phyloP scores from a whole-genome alignment of 352 stramenopile species.

The Phytophthora pini region DNA sequence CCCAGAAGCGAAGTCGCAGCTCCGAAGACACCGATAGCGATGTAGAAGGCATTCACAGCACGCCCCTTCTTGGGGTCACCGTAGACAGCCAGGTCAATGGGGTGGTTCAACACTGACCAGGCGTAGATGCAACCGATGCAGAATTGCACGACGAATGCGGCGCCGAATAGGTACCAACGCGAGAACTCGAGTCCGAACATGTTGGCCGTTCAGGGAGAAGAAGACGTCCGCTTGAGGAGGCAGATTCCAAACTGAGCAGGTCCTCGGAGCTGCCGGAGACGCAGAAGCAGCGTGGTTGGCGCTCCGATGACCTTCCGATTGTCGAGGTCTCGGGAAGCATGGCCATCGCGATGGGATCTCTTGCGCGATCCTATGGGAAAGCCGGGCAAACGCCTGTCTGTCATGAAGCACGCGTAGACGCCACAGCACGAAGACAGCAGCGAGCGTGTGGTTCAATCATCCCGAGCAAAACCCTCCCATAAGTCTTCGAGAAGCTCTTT shows the following conservation, averaged over 20 bases:
- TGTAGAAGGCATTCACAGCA: slow-evolving; percentile 78
- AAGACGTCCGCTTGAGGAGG: slow-evolving; percentile 17
- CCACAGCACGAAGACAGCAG: slow-evolving; percentile 13
- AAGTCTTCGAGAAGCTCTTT: slow-evolving; percentile 13
- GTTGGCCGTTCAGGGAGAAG: slow-evolving; percentile 2
- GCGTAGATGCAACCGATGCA: slow-evolving; percentile 77
- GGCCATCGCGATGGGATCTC: slow-evolving; percentile 21
- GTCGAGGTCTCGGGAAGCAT: slow-evolving; percentile 19
- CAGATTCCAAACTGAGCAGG: slow-evolving; percentile 37
- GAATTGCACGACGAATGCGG: slow-evolving; percentile 70
- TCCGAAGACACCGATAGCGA: slow-evolving; percentile 64
- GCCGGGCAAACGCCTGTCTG: slow-evolving; percentile 30
- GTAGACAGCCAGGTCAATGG: slow-evolving; percentile 63
- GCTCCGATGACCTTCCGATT: slow-evolving; percentile 15
- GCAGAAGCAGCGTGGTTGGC: slow-evolving; percentile 19
- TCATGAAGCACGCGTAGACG: slow-evolving; percentile 22
- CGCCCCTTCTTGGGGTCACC: slow-evolving; percentile 50
- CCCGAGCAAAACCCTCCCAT: slow-evolving; percentile 14
- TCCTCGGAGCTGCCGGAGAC: neutral
- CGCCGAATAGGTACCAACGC: slow-evolving; percentile 73
- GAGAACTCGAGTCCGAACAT: slow-evolving; percentile 38
- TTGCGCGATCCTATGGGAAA: slow-evolving; percentile 28
- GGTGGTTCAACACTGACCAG: slow-evolving; percentile 76
- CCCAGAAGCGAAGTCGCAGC: slow-evolving; percentile 60
- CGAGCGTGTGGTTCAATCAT: slow-evolving; percentile 19